Conservation (phyloP, 1,284 basidiomycete species). For the Termitomyces sp. region DNA sequence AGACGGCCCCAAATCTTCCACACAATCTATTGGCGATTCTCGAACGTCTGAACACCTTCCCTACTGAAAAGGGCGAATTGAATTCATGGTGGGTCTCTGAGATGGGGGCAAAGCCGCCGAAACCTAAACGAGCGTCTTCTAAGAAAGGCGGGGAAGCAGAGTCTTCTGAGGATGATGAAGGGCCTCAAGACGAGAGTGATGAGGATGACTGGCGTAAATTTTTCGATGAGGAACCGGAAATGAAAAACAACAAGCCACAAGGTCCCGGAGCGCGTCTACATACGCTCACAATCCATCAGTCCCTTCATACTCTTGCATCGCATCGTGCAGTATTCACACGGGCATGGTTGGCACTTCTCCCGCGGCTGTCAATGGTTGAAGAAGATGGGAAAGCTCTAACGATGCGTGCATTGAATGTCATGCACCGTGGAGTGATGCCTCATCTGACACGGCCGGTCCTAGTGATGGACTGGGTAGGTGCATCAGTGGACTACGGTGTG, state of each 20-base stretch:
- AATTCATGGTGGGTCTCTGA: conserved; percentile 85
- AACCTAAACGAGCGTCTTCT: conserved; percentile 33
- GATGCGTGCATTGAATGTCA: conserved; percentile 67
- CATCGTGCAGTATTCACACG: conserved; percentile 78
- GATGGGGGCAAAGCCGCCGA: conserved; percentile 57
- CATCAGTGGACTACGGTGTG: conserved; percentile 79
- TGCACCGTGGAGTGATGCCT: conserved; percentile 84
- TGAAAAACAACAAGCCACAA: conserved; percentile 34
- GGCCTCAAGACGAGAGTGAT: conserved; percentile 37
- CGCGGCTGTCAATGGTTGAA: conserved; percentile 44
- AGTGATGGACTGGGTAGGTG: conserved; percentile 92
- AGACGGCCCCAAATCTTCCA: conserved; percentile 37
- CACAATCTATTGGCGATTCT: conserved; percentile 75
- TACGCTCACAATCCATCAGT: conserved; percentile 67
- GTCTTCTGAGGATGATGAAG: conserved; percentile 34
- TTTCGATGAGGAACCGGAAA: conserved; percentile 60
- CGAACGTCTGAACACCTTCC: conserved; percentile 78
- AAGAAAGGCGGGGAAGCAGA: conserved; percentile 28
- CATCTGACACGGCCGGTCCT: conserved; percentile 77
- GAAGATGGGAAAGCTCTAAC: conserved; percentile 42
- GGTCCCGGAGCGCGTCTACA: conserved; percentile 46
- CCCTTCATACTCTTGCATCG: conserved; percentile 65
- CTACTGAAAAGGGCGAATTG: conserved; percentile 69
- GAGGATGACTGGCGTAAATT: conserved; percentile 75
- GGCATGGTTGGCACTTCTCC: conserved; percentile 71